Percentiles rank a stretch among this genome's conserved stretches.
Evolutionary conservation across 2,329 filamentous ascomycete genomes (phyloP).

Genomic region (Chrysosphaeria jannelii): DNA sequence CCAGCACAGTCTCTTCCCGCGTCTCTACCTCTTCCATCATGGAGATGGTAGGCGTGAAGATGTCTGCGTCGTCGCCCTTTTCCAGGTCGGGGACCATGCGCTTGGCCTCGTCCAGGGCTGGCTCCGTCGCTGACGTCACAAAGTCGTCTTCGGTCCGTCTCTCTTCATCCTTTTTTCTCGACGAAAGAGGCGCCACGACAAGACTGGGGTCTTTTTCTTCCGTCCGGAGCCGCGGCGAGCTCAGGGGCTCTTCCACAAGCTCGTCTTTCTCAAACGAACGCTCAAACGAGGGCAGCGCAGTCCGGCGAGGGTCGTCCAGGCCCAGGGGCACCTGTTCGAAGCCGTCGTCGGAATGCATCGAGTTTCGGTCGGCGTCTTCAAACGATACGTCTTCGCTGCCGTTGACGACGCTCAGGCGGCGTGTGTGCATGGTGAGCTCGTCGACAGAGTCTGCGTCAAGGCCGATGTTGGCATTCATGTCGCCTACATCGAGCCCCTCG

Average conservation of each 20-base stretch:
- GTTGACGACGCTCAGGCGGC: too few relatives aligned
- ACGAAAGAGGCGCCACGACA: constrained; percentile 25
- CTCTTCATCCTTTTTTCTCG: constrained; percentile 7
- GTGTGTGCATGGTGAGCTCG: neutral
- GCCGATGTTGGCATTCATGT: neutral
- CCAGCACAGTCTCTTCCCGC: neutral
- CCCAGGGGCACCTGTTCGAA: constrained; percentile 26
- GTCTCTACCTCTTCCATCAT: neutral
- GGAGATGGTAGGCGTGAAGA: constrained; percentile 6
- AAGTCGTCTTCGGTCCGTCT: constrained; percentile 3
- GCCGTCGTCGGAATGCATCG: too few relatives aligned
- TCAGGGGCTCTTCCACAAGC: constrained; percentile 51
- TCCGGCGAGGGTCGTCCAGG: constrained; percentile 6
- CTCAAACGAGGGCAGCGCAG: constrained; percentile 2
- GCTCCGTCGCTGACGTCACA: constrained; percentile 5
- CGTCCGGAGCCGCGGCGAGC: constrained; percentile 32
- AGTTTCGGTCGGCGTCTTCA: too few relatives aligned
- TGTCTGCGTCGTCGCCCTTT: constrained; percentile 6
- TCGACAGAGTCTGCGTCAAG: neutral
- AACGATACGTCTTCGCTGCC: too few relatives aligned
- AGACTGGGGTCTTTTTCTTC: constrained; percentile 26
- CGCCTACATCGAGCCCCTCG: constrained; percentile 8
- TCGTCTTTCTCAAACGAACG: constrained; percentile 26
- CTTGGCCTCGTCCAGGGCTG: constrained; percentile 3
- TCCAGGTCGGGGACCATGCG: constrained; percentile 3